A percentile compares a stretch with the other conserved stretches of the same genome.
These are phyloP conservation scores for Thielaviopsis euricoi DNA, from an alignment of 2,329 filamentous ascomycete genomes.

Conservation along the genomic window DNA sequence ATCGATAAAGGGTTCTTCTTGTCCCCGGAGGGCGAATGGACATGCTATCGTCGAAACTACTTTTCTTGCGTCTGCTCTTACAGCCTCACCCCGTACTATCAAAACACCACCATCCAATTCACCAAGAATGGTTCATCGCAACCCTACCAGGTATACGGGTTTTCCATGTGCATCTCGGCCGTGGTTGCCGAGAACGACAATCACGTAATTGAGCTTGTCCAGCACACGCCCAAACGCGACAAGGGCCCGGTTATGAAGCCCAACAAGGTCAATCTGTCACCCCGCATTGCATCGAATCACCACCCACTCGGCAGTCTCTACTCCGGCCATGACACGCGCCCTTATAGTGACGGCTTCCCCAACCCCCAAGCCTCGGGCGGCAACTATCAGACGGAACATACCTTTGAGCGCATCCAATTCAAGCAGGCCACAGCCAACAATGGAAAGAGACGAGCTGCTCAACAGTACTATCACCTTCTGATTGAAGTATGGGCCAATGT, in stretches of 20 bases:
- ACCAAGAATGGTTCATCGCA: constrained; percentile 32
- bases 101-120: constrained; percentile 32
- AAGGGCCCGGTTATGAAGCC: constrained; percentile 69
- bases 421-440: constrained; percentile 91
- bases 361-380: constrained; percentile 18
- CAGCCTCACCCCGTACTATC: constrained; percentile 42
- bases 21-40: constrained; percentile 64
- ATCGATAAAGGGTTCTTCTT: constrained; percentile 85
- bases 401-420: constrained; percentile 85
- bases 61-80: constrained; percentile 75
- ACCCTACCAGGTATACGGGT: constrained; percentile 51
- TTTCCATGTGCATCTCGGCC: constrained; percentile 73
- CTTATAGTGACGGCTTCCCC: constrained; percentile 14
- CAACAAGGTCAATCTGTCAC: constrained; percentile 48
- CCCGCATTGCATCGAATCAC: constrained; percentile 41
- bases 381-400: constrained; percentile 33
- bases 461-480: constrained; percentile 85
- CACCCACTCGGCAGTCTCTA: constrained; percentile 29
- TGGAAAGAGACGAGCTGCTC: constrained; percentile 72
- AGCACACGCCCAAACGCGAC: constrained; percentile 83
- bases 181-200: constrained; percentile 60
- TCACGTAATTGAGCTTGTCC: constrained; percentile 69
- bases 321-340: constrained; percentile 19
- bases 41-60: constrained; percentile 83
- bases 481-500: constrained; percentile 67